Conservation (phyloP, 176 grass and related monocot species). For the Zizania latifolia region DNA sequence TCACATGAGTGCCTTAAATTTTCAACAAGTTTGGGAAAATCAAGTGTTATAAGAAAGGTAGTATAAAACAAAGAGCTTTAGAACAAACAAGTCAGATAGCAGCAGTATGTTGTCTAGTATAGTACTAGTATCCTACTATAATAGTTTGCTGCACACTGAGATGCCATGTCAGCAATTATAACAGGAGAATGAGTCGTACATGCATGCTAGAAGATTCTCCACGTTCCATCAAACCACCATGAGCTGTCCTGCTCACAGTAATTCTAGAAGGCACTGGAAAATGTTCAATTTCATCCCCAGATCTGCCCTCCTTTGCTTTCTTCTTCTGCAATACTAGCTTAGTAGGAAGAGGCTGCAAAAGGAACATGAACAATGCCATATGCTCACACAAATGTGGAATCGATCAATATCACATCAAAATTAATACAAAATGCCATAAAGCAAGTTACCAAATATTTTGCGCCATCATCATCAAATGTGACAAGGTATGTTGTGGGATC, state of each 20-base stretch:
- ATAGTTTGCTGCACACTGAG: neutral
- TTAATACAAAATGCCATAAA: neutral
- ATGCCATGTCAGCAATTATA: neutral
- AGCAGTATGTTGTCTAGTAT: neutral
- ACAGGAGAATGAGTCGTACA: slow-evolving; percentile 41
- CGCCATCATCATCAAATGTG: slow-evolving; percentile 66
- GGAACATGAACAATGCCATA: slow-evolving; percentile 16
- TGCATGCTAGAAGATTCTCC: slow-evolving; percentile 73
- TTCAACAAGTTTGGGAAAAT: neutral
- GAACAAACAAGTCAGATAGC: slow-evolving; percentile 1
- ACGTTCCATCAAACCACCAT: slow-evolving; percentile 49
- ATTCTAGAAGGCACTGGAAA: slow-evolving; percentile 86
- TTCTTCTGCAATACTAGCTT: slow-evolving; percentile 96
- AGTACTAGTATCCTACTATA: neutral
- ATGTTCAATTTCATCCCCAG: slow-evolving; percentile 83
- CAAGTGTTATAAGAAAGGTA: neutral
- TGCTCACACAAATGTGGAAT: slow-evolving; percentile 19
- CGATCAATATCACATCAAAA: slow-evolving; percentile 1
- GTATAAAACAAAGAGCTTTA: neutral
- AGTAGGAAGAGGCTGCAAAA: slow-evolving; percentile 80
- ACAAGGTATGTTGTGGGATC: slow-evolving; percentile 91
- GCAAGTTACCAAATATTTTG: slow-evolving; percentile 86
- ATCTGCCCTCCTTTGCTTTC: slow-evolving; percentile 90
- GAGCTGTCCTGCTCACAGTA: slow-evolving; percentile 59
- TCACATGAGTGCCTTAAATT: neutral